These are phyloP conservation scores for Mallotus nudiflorus DNA, from an alignment of 345 rosid species.

Conservation along the genomic window DNA sequence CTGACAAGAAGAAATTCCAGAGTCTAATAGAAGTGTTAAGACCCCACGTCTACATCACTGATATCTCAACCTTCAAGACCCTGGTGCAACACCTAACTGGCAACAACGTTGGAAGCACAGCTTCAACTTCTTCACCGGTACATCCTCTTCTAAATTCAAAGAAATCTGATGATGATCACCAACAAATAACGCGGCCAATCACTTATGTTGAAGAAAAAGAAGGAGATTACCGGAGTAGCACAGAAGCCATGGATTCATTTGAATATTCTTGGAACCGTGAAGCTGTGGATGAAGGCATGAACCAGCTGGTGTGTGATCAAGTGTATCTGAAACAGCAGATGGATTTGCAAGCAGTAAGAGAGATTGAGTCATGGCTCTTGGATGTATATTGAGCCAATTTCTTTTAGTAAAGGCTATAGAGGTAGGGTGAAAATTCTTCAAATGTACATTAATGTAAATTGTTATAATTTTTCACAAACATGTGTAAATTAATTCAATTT, in stretches of 20 bases:
- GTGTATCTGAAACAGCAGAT: neutral
- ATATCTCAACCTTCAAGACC: neutral
- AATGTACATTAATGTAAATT: too few species aligned
- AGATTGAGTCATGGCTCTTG: slow-evolving; percentile 6
- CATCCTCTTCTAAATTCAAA: neutral
- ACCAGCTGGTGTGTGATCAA: neutral
- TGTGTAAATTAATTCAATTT: too few species aligned
- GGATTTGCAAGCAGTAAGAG: neutral
- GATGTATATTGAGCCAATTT: too few species aligned
- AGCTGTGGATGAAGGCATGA: neutral
- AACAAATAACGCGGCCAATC: too few species aligned
- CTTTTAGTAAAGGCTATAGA: too few species aligned
- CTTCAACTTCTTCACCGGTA: neutral
- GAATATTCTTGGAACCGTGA: neutral
- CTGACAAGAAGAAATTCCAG: neutral
- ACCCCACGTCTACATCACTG: neutral
- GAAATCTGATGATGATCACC: too few species aligned
- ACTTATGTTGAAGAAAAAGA: neutral
- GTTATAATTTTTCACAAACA: too few species aligned
- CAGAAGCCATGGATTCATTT: too few species aligned
- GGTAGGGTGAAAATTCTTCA: too few species aligned
- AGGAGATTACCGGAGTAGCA: neutral
- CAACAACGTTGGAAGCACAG: neutral
- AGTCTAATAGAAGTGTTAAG: neutral
- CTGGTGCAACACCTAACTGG: neutral